Evolutionary conservation across 176 grass and related monocot species (phyloP), one percentile per base, ranked within the genome.

Genomic region (Oryza rufipogon): DNA sequence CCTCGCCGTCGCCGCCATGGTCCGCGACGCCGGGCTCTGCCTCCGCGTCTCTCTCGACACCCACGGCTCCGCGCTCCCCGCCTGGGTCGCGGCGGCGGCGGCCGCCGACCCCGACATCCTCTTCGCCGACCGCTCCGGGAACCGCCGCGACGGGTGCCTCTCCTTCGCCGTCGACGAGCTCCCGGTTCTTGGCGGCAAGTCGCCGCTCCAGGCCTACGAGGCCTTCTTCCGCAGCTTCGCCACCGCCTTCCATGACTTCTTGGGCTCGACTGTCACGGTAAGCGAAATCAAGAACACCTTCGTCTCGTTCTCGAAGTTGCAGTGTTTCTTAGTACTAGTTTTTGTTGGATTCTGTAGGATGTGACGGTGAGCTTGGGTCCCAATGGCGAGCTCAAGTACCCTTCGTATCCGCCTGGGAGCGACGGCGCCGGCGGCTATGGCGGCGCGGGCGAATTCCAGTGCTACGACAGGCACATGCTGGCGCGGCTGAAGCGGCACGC

Each of bases 401-500:
- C 91, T 20, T 90, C 87, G 0, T 93, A 78, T 66, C 88, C 88
- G 0, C 81, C 76, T 12, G 26, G 38, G 41, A 71, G 65, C 9
- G 16, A 54, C 7, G 38, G 70, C 42, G 19, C 41, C 41, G 49
- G 76, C 7, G 26, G 46, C 79, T 75, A 36, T 5, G 34, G 49
- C 66, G 77, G 91, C 64, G 84, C 76, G 19, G 91, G 91, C 9
- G 91, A 93, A 32, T 93, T 93, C 73, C 84, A 90, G 28, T 93
- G 91, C 66, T 90, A 93, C 44, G 88, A 93, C 38, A 93, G 90
- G 67, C 84, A 93, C 91, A 87, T 81, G 77, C 84, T 93, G 9
- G 80, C 84, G 3, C 61, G 81, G 75, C 88, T 93, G 14, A 93
- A 90, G 61, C 36, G 25, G 63, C 68, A 79, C 25, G 84, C 91